Percentiles rank a stretch among this genome's conserved stretches.
Evolutionary conservation across 202 grass and related monocot species (phyloP).

Genomic region (Digitaria exilis): DNA sequence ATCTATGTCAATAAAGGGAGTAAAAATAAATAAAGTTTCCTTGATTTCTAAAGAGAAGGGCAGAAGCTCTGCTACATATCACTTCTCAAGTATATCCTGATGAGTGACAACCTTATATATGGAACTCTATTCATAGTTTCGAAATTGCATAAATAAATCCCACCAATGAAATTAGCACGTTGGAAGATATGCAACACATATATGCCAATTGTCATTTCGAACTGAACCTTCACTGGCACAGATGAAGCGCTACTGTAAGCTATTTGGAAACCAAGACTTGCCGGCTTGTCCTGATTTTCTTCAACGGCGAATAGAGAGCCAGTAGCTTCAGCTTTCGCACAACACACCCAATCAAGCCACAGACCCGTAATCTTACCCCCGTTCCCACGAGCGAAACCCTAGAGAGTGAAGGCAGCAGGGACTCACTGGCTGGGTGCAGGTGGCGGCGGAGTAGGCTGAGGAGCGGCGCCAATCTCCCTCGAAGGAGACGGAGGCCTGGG

Average conservation of each 20-base stretch:
- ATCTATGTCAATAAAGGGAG: no score
- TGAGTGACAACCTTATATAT: not conserved
- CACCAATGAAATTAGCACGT: not conserved
- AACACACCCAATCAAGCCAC: not conserved
- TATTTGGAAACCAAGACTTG: not conserved
- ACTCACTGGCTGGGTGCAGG: slow-evolving; percentile 37
- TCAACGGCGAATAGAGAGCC: not conserved
- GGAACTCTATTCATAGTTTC: not conserved
- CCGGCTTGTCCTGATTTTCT: not conserved
- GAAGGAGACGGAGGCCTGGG: slow-evolving; percentile 25
- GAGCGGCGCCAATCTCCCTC: not conserved
- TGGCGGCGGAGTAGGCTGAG: slow-evolving; percentile 29
- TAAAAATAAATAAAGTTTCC: no score
- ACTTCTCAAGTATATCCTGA: not conserved
- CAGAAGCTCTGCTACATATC: not conserved
- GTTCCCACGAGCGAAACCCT: slow-evolving; percentile 36
- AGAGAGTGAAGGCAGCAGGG: not conserved
- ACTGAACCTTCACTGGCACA: not conserved
- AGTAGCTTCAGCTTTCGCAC: not conserved
- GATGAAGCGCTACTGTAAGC: not conserved
- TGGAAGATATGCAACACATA: not conserved
- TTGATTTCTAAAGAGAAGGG: not conserved
- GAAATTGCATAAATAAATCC: not conserved
- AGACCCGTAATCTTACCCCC: not conserved
- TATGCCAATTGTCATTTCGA: not conserved